These are phyloP conservation scores for Zygotorulaspora florentina DNA, from an alignment of 805 yeast genomes.

Conservation along the genomic window DNA sequence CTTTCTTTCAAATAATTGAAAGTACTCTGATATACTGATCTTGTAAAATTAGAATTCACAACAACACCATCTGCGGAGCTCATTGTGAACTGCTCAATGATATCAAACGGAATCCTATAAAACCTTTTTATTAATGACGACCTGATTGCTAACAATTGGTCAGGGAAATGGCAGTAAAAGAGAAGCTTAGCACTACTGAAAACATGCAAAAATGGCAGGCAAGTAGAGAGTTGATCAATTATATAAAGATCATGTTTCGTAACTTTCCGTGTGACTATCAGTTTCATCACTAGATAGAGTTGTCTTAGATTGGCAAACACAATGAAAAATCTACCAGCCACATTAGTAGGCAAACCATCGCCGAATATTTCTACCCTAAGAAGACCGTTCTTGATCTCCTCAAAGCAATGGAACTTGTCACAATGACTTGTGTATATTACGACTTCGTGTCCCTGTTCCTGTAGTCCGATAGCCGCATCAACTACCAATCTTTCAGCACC, in stretches of 20 bases:
- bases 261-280: constrained; percentile 45
- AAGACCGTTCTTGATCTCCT: constrained; percentile 63
- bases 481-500: constrained; percentile 98
- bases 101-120: constrained; percentile 80
- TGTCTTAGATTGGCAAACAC: constrained; percentile 83
- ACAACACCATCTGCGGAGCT: constrained; percentile 70
- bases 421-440: constrained; percentile 85
- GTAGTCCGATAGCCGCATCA: constrained; percentile 88
- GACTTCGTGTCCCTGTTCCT: constrained; percentile 59
- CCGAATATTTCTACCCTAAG: constrained; percentile 72
- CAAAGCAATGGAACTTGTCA: constrained; percentile 82
- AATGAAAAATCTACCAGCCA: constrained; percentile 67
- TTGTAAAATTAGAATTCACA: constrained; percentile 86
- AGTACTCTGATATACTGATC: constrained; percentile 58
- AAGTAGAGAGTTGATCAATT: constrained; percentile 83
- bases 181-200: constrained; percentile 47
- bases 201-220: constrained; percentile 61
- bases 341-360: constrained; percentile 71
- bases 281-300: constrained; percentile 52
- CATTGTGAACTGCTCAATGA: constrained; percentile 78
- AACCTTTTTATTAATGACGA: constrained; percentile 50
- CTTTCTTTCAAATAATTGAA: constrained; percentile 42
- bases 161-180: constrained; percentile 97
- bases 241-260: constrained; percentile 63
- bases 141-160: constrained; percentile 66